Evolutionary conservation across 306 rosid species (phyloP).

Genomic region (Quercus engelmannii): DNA sequence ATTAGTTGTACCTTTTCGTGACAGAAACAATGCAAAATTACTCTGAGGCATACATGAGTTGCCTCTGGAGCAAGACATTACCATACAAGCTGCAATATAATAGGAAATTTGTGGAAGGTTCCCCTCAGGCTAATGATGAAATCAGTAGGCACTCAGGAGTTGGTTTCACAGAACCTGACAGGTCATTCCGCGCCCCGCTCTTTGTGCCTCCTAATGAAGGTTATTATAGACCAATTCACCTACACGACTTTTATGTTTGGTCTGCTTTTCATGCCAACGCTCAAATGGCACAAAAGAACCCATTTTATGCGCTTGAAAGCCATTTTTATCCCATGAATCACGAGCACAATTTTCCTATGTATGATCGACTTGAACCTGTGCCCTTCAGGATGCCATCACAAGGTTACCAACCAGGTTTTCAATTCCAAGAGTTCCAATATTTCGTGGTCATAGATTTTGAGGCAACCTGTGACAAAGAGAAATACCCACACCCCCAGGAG

Average conservation of each 20-base stretch:
- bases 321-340: conserved; percentile 2
- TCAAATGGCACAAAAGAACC: conserved; percentile 5
- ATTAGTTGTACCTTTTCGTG: conserved; percentile 5
- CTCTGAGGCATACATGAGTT: conserved; percentile 3
- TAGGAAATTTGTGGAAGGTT: not conserved
- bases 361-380: conserved; percentile 4
- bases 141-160: not conserved
- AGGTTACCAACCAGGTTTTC: conserved; percentile 3
- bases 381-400: conserved; percentile 8
- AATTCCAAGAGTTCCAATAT: conserved; percentile 28
- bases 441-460: conserved; percentile 33
- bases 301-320: conserved; percentile 1
- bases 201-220: conserved; percentile 7
- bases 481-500: conserved; percentile 23
- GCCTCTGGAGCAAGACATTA: conserved; percentile 5
- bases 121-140: conserved; percentile 3
- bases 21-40: conserved; percentile 12
- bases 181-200: not conserved
- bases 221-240: conserved; percentile 14
- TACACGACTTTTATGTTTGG: not conserved
- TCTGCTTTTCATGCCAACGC: conserved; percentile 10
- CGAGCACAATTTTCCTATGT: not conserved
- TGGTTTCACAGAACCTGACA: not conserved
- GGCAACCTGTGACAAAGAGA: conserved; percentile 29
- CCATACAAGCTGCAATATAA: not conserved